Evolutionary conservation across 2,329 filamentous ascomycete species (phyloP).

Genomic region (Colletotrichum lindemuthianum): DNA sequence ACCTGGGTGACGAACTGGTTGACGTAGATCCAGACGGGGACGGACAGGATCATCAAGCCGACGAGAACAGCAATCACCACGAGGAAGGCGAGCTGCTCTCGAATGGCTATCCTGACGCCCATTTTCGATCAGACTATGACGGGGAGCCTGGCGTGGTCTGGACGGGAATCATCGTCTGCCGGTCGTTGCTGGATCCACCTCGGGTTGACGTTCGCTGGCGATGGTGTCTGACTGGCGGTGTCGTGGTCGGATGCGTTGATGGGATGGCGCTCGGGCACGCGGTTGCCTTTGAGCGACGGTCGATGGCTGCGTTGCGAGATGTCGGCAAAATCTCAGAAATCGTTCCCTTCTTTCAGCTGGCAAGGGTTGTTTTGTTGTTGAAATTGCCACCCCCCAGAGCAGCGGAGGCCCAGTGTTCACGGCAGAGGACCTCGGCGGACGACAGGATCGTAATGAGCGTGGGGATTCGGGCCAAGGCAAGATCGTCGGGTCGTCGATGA

Average conservation of each 20-base stretch:
- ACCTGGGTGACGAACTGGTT: conserved; percentile 63
- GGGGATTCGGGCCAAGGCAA: conserved; percentile 1
- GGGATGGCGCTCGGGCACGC: conserved; percentile 20
- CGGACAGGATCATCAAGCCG: conserved; percentile 79
- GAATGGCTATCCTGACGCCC: conserved; percentile 84
- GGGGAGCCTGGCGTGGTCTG: conserved; percentile 27
- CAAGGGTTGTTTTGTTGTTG: not conserved
- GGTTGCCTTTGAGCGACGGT: conserved; percentile 11
- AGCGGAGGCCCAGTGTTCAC: not conserved
- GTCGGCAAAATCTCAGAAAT: conserved; percentile 13
- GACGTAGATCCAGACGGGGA: conserved; percentile 76
- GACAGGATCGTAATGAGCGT: conserved; percentile 14
- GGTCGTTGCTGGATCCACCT: conserved; percentile 5
- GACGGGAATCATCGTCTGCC: conserved; percentile 34
- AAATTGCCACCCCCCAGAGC: not conserved
- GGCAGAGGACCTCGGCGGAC: not conserved
- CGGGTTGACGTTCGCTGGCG: not conserved
- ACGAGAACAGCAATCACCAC: conserved; percentile 80
- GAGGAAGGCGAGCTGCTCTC: conserved; percentile 84
- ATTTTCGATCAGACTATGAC: conserved; percentile 35
- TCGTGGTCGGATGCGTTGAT: not conserved
- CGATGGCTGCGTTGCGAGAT: conserved; percentile 5
- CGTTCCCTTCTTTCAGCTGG: not conserved
- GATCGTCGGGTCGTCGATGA: conserved; percentile 5
- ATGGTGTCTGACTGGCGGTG: conserved; percentile 10